These are phyloP conservation scores for Xylariaceae sp. DNA, from an alignment of 2,329 filamentous ascomycete genomes.

Conservation along the genomic window DNA sequence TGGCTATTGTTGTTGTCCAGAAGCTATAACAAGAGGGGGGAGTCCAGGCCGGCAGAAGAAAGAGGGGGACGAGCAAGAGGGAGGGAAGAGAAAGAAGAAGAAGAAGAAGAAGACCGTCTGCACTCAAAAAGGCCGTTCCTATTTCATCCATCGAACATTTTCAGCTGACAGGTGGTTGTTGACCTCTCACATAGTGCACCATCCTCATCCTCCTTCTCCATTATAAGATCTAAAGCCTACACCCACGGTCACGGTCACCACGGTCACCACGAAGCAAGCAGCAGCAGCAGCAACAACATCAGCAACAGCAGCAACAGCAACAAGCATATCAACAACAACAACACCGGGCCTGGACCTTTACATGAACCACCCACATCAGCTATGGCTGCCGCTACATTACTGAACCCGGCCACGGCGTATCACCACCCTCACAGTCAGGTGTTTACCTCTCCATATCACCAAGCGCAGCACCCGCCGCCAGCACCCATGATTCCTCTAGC, in stretches of 20 bases:
- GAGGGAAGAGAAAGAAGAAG: background rate
- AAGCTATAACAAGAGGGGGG: slow-evolving; percentile 15
- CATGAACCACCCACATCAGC: slow-evolving; percentile 25
- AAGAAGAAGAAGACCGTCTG: no score
- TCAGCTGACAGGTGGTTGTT: slow-evolving; percentile 26
- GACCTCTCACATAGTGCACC: slow-evolving; percentile 29
- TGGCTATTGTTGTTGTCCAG: slow-evolving; percentile 24
- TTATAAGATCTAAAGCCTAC: slow-evolving; percentile 29
- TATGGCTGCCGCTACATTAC: slow-evolving; percentile 33
- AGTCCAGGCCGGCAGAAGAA: background rate
- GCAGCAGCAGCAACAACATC: background rate
- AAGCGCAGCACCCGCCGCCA: slow-evolving; percentile 24
- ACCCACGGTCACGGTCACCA: slow-evolving; percentile 9
- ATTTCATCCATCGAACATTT: slow-evolving; percentile 1
- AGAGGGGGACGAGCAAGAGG: background rate
- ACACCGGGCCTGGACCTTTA: slow-evolving; percentile 13
- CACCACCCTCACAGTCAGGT: slow-evolving; percentile 27
- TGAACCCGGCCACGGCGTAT: slow-evolving; percentile 32
- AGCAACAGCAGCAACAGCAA: no score
- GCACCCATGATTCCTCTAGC: slow-evolving; percentile 27
- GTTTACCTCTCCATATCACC: slow-evolving; percentile 27
- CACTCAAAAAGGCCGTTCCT: background rate
- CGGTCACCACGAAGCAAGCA: slow-evolving; percentile 24
- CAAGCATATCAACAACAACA: no score
- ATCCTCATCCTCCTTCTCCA: slow-evolving; percentile 16